phyloP scores from a whole-genome alignment of 306 rosid species.

The Geum urbanum region DNA sequence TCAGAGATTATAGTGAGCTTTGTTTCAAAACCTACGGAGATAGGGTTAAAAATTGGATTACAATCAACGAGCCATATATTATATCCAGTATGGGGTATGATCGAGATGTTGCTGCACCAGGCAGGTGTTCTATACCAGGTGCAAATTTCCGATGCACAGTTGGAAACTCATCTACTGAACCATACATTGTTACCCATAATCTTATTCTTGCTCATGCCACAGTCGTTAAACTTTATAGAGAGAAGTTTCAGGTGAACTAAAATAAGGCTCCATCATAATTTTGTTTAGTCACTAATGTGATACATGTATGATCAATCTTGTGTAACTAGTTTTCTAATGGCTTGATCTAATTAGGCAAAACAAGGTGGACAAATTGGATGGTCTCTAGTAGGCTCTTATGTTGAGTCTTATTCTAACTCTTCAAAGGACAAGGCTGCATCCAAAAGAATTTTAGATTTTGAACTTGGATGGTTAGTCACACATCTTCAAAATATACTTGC shows the following conservation, averaged over 20 bases:
- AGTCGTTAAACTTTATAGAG: conserved; percentile 22
- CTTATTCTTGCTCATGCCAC: conserved; percentile 36
- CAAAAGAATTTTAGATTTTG: conserved; percentile 29
- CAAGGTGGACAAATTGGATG: conserved; percentile 42
- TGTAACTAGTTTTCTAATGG: not conserved
- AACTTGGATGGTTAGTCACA: conserved; percentile 30
- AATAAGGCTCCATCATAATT: not conserved
- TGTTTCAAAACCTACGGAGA: conserved; percentile 33
- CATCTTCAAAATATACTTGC: not conserved
- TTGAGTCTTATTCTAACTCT: conserved; percentile 28
- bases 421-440: conserved; percentile 30
- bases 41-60: conserved; percentile 38
- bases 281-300: not conserved
- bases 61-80: conserved; percentile 32
- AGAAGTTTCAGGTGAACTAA: conserved; percentile 16
- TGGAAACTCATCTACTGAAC: conserved; percentile 36
- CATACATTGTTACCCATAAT: conserved; percentile 35
- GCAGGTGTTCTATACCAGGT: conserved; percentile 21
- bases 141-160: not conserved
- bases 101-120: conserved; percentile 32
- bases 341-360: not conserved
- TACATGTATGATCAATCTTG: not conserved
- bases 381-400: conserved; percentile 4
- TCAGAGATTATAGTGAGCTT: conserved; percentile 20
- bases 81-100: conserved; percentile 25